Conservation (phyloP, 2,329 filamentous ascomycete species). For the Aspergillus novofumigatus region DNA sequence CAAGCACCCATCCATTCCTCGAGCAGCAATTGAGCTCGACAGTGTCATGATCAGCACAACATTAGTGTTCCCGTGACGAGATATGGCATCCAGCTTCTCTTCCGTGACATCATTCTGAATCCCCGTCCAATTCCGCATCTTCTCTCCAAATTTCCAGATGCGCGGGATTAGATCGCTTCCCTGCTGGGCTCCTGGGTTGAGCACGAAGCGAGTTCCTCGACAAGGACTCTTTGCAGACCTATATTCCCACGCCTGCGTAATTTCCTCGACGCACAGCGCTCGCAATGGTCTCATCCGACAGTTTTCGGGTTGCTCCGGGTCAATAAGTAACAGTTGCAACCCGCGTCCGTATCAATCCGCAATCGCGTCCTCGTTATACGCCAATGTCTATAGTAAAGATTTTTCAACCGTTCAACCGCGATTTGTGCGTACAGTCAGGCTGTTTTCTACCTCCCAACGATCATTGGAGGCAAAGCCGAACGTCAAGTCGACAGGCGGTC, state of each 20-base stretch:
- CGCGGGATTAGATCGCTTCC: conserved; percentile 39
- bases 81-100: conserved; percentile 29
- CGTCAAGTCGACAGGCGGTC: conserved; percentile 12
- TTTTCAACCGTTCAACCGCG: conserved; percentile 11
- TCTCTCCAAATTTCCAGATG: conserved; percentile 31
- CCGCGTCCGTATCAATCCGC: conserved; percentile 13
- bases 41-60: conserved; percentile 16
- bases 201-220: conserved; percentile 21
- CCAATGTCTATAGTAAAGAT: conserved; percentile 3
- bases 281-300: conserved; percentile 14
- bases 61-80: conserved; percentile 15
- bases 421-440: conserved; percentile 21
- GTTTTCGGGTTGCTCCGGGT: conserved; percentile 21
- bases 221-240: conserved; percentile 15
- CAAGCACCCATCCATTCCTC: conserved; percentile 2
- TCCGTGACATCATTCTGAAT: conserved; percentile 24
- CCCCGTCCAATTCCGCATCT: conserved; percentile 18
- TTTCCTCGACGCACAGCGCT: neutral
- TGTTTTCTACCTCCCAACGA: conserved; percentile 24
- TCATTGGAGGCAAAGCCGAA: conserved; percentile 24
- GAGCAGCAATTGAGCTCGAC: conserved; percentile 1
- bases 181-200: conserved; percentile 30
- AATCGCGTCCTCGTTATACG: conserved; percentile 12
- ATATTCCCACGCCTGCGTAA: conserved; percentile 9
- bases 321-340: conserved; percentile 17